These are phyloP conservation scores for Hymenoscyphus infarciens DNA, from an alignment of 2,329 filamentous ascomycete species.

Conservation along the genomic window DNA sequence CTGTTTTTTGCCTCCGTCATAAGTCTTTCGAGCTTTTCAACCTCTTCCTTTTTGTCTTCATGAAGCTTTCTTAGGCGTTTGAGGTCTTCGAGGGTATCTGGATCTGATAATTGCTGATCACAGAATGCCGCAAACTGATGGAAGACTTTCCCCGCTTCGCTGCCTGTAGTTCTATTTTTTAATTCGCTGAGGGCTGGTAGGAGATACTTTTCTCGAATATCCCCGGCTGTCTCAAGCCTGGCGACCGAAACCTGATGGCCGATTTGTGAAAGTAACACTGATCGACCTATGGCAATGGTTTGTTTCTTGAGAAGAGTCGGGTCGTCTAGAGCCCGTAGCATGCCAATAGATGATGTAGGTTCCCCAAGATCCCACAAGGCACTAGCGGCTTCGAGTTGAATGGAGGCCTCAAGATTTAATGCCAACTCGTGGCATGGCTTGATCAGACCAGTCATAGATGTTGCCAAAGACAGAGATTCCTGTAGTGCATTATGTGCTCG, in stretches of 20 bases:
- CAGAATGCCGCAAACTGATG: slow-evolving; percentile 96
- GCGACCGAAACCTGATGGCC: slow-evolving; percentile 88
- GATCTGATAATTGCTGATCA: slow-evolving; percentile 86
- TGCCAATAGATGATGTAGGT: slow-evolving; percentile 80
- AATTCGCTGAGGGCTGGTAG: slow-evolving; percentile 80
- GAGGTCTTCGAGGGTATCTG: slow-evolving; percentile 80
- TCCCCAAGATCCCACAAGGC: slow-evolving; percentile 95
- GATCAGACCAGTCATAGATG: slow-evolving; percentile 77
- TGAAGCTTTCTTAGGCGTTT: slow-evolving; percentile 74
- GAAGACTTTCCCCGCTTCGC: slow-evolving; percentile 81
- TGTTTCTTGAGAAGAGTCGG: slow-evolving; percentile 62
- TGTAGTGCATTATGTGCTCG: slow-evolving; percentile 78
- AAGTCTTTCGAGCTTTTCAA: slow-evolving; percentile 66
- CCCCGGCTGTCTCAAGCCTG: slow-evolving; percentile 83
- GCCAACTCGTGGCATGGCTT: slow-evolving; percentile 65
- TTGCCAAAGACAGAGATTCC: slow-evolving; percentile 81
- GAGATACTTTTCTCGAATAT: slow-evolving; percentile 83
- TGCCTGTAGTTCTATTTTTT: slow-evolving; percentile 61
- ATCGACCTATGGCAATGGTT: slow-evolving; percentile 66
- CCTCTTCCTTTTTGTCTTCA: slow-evolving; percentile 77
- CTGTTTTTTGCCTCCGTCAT: slow-evolving; percentile 40
- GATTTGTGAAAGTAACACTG: slow-evolving; percentile 81
- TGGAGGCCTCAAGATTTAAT: slow-evolving; percentile 70
- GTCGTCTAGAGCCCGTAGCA: slow-evolving; percentile 72
- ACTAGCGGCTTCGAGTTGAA: slow-evolving; percentile 79